Evolutionary conservation across 441 rosid genomes (phyloP).

Genomic region (Brassica hybrid): DNA sequence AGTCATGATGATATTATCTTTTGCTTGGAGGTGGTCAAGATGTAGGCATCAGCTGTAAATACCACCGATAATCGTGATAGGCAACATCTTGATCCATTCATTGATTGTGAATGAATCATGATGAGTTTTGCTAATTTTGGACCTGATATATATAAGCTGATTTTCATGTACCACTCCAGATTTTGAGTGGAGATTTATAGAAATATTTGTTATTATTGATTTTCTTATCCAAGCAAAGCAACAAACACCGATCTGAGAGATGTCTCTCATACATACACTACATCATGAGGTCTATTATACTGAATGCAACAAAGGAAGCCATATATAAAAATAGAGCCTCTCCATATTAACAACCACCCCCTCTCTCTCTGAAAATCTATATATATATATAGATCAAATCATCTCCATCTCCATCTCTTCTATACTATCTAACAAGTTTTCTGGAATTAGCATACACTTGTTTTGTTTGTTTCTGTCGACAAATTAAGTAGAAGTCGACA

Average conservation of each 20-base stretch:
- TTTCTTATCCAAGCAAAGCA: neutral
- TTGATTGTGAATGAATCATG: no score
- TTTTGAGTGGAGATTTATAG: neutral
- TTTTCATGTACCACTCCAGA: no score
- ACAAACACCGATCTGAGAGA: conserved; percentile 18
- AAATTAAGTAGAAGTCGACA: conserved; percentile 19
- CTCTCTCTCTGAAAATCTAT: conserved; percentile 18
- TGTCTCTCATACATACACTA: conserved; percentile 15
- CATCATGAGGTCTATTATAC: conserved; percentile 9
- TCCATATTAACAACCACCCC: conserved; percentile 28
- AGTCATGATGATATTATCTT: conserved; percentile 48
- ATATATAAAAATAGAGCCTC: conserved; percentile 14
- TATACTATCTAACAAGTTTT: conserved; percentile 37
- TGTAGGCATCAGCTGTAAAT: conserved; percentile 67
- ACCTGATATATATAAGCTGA: no score
- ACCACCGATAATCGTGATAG: no score
- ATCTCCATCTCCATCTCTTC: conserved; percentile 28
- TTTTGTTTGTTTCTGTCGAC: conserved; percentile 28
- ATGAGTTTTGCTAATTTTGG: no score
- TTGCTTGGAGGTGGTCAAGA: conserved; percentile 98
- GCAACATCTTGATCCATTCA: no score
- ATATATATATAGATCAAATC: conserved; percentile 17
- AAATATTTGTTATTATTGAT: neutral
- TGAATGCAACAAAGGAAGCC: conserved; percentile 19
- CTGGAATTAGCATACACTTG: conserved; percentile 34